These are phyloP conservation scores for Xylariaceae sp. DNA, from an alignment of 2,329 filamentous ascomycete genomes.

Conservation along the genomic window DNA sequence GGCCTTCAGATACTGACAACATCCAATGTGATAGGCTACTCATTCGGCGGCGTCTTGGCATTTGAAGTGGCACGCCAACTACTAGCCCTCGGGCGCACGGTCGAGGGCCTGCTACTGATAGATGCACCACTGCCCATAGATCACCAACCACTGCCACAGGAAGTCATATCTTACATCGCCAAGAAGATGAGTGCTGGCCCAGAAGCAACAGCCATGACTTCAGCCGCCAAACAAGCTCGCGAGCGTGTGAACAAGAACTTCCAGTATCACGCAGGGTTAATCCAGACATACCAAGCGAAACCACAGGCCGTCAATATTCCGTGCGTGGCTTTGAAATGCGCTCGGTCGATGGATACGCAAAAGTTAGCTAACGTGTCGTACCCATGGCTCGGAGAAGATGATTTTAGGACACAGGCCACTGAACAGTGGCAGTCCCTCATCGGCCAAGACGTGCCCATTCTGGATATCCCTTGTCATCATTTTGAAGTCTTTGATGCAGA, in stretches of 20 bases:
- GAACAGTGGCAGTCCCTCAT: conserved; percentile 23
- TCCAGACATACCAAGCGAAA: conserved; percentile 10
- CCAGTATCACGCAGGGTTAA: conserved; percentile 8
- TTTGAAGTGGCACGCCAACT: conserved; percentile 42
- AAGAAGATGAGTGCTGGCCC: not conserved
- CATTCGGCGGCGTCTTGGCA: conserved; percentile 49
- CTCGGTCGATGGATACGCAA: conserved; percentile 18
- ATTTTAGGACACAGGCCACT: conserved; percentile 5
- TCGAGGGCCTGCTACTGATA: conserved; percentile 39
- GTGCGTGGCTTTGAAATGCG: conserved; percentile 22
- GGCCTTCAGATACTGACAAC: not conserved
- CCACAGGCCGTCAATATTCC: conserved; percentile 2
- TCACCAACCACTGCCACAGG: conserved; percentile 43
- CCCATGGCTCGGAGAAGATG: conserved; percentile 14
- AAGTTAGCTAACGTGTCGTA: conserved; percentile 20
- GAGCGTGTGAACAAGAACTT: conserved; percentile 7
- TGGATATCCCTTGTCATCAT: conserved; percentile 29
- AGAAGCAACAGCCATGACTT: no score
- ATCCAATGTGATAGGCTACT: conserved; percentile 35
- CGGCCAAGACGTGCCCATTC: conserved; percentile 18
- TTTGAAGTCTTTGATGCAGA: conserved; percentile 25
- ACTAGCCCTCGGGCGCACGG: conserved; percentile 32
- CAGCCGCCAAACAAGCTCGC: conserved; percentile 4
- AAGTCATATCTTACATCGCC: conserved; percentile 13
- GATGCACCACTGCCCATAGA: conserved; percentile 42